Evolutionary conservation across 345 rosid genomes (phyloP).

Genomic region (Hibiscus syriacus): DNA sequence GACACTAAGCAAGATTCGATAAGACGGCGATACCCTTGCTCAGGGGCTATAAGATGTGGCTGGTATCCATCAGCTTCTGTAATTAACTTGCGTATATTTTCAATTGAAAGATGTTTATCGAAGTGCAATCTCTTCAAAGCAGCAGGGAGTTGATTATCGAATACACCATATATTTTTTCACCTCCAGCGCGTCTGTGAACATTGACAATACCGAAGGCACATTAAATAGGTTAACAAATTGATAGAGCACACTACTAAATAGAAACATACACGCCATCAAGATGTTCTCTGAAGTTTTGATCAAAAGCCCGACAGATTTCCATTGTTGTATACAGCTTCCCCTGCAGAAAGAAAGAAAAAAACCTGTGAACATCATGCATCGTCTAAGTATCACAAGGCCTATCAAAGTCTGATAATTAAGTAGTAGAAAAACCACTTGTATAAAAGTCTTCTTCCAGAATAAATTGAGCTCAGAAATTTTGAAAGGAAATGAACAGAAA

Average conservation of each 20-base stretch:
- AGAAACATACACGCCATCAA: conserved; percentile 65
- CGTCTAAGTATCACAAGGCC: not conserved
- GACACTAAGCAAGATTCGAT: conserved; percentile 79
- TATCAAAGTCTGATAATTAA: not conserved
- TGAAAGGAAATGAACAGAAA: conserved; percentile 7
- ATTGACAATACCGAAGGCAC: conserved; percentile 10
- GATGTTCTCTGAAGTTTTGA: conserved; percentile 91
- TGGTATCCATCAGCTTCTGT: conserved; percentile 99
- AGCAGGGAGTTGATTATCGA: conserved; percentile 84
- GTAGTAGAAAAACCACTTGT: conserved; percentile 6
- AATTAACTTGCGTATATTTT: conserved; percentile 73
- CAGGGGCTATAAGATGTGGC: conserved; percentile 97
- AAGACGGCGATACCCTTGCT: conserved; percentile 93
- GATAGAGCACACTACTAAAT: not conserved
- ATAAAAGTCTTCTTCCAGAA: not conserved
- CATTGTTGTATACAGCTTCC: conserved; percentile 86
- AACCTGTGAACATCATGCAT: not conserved
- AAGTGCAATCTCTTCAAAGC: conserved; percentile 88
- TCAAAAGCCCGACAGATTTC: conserved; percentile 91
- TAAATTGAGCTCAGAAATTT: not conserved
- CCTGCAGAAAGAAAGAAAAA: conserved; percentile 39
- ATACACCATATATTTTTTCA: conserved; percentile 76
- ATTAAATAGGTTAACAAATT: not conserved
- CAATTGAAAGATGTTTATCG: conserved; percentile 85
- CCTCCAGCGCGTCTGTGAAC: conserved; percentile 88